These are phyloP conservation scores for Cotoneaster glaucophyllus DNA, from an alignment of 306 rosid genomes.

Conservation along the genomic window DNA sequence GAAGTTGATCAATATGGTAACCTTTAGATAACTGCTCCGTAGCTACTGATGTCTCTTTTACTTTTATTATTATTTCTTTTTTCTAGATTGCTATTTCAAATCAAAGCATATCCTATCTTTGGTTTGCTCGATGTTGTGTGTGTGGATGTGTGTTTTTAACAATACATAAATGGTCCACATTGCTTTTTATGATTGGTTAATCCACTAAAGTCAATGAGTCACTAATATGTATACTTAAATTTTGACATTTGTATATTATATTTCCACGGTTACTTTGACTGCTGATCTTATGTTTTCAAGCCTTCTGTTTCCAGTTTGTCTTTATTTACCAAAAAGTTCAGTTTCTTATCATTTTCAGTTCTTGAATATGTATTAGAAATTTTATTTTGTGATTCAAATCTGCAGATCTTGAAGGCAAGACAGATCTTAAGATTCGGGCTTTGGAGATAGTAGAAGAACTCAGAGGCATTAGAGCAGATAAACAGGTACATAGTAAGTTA, in stretches of 20 bases:
- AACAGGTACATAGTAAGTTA: conserved; percentile 47
- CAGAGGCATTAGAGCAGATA: conserved; percentile 88
- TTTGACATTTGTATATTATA: not conserved
- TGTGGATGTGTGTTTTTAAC: not conserved
- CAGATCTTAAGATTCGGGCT: conserved; percentile 89
- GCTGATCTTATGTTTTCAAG: not conserved
- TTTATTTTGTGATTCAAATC: not conserved
- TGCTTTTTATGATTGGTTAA: not conserved
- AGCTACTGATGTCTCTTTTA: not conserved
- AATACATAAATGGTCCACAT: not conserved
- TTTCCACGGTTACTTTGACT: not conserved
- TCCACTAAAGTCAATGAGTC: not conserved
- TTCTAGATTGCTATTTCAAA: not conserved
- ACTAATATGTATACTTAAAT: not conserved
- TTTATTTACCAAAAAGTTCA: not conserved
- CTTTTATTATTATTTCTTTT: not conserved
- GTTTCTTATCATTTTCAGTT: too few species aligned
- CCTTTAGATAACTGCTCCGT: not conserved
- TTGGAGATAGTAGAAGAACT: conserved; percentile 87
- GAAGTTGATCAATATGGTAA: conserved; percentile 89
- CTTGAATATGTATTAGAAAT: not conserved
- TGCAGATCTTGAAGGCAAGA: conserved; percentile 94
- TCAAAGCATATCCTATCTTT: not conserved
- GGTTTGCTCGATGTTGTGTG: not conserved
- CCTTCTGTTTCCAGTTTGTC: not conserved